These are phyloP conservation scores for Oxalis stricta DNA, from an alignment of 441 rosid species.

Conservation along the genomic window DNA sequence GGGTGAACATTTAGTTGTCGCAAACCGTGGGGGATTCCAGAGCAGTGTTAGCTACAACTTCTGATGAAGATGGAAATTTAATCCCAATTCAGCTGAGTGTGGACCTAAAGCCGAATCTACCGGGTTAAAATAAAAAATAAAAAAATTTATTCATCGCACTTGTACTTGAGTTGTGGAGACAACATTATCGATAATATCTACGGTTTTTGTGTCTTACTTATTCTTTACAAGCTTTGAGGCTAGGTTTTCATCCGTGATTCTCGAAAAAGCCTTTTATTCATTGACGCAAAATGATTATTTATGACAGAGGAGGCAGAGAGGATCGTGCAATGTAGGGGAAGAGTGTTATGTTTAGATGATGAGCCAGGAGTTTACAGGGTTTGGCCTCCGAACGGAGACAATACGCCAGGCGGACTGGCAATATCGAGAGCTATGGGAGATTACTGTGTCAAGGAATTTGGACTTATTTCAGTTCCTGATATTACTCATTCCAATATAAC, in stretches of 20 bases:
- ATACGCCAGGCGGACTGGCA: constrained; percentile 66
- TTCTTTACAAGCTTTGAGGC: too few relatives aligned
- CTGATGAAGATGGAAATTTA: constrained; percentile 39
- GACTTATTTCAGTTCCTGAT: constrained; percentile 79
- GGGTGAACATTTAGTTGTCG: constrained; percentile 51
- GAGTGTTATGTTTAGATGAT: constrained; percentile 50
- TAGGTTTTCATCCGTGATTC: too few relatives aligned
- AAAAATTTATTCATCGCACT: too few relatives aligned
- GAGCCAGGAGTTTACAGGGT: constrained; percentile 80
- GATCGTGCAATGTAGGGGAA: constrained; percentile 48
- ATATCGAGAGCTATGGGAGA: constrained; percentile 88
- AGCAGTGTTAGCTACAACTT: constrained; percentile 61
- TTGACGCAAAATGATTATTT: neutral
- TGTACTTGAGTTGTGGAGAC: too few relatives aligned
- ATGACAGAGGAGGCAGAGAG: constrained; percentile 75
- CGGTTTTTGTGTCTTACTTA: too few relatives aligned
- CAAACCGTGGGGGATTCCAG: constrained; percentile 87
- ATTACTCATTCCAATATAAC: constrained; percentile 63
- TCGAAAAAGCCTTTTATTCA: too few relatives aligned
- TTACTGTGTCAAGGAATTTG: constrained; percentile 75
- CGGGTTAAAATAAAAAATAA: too few relatives aligned
- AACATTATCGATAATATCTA: too few relatives aligned
- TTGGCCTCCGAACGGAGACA: constrained; percentile 51
- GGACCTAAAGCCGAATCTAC: constrained; percentile 75
- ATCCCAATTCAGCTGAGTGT: constrained; percentile 67